Percentiles rank a stretch among this genome's conserved stretches.
These are phyloP conservation scores for Gnetum montanum DNA, from an alignment of 75 land plant genomes.

Conservation along the genomic window DNA sequence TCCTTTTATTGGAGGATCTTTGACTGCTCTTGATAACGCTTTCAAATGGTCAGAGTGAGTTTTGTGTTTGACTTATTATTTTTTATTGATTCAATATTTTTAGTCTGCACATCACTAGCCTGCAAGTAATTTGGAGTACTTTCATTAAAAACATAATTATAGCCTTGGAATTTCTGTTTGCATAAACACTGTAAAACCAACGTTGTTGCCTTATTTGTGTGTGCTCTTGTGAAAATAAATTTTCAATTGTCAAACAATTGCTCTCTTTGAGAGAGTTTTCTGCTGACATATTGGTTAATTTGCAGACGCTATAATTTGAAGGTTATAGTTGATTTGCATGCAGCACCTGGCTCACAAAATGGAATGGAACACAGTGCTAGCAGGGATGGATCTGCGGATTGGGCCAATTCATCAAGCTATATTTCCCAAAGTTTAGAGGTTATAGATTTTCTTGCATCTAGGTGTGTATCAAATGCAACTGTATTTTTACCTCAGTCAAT, in stretches of 20 bases:
- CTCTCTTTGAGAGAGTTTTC: background rate
- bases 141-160: no score
- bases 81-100: background rate
- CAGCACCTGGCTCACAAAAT: constrained; percentile 94
- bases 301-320: constrained; percentile 40
- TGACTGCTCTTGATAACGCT: constrained; percentile 67
- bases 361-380: constrained; percentile 91
- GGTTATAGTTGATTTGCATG: constrained; percentile 85
- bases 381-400: constrained; percentile 61
- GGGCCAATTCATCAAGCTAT: constrained; percentile 43
- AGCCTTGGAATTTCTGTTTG: no score
- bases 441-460: constrained; percentile 67
- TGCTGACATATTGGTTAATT: background rate
- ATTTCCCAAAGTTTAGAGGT: constrained; percentile 45
- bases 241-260: no score
- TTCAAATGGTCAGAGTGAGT: constrained; percentile 81
- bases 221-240: no score
- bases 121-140: no score
- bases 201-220: no score
- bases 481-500: no score
- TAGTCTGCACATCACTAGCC: no score
- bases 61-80: constrained; percentile 8
- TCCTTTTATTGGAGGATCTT: constrained; percentile 68
- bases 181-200: no score
- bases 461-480: no score